Base-by-base conservation (phyloP, 2,329 filamentous ascomycete species). In the Aspergillus piperis region DNA sequence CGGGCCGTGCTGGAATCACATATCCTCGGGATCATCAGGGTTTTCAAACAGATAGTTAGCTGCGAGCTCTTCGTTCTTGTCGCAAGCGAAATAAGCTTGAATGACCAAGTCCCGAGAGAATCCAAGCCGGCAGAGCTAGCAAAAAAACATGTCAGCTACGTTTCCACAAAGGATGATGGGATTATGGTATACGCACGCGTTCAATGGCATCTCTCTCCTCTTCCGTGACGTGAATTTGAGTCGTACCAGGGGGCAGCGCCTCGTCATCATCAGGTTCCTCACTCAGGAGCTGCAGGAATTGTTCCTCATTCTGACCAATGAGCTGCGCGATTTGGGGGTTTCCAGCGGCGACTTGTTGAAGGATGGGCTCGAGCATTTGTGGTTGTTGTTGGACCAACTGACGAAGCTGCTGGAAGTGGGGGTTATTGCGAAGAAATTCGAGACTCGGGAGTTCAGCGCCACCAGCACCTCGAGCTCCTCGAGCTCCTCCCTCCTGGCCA, bases 1-100 rank as follows among this genome's bases (percentile, higher is more conserved):
- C 19, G 21, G n/a, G 47, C 30, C n/a, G 49, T 21, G 27, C 25
- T 54, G 25, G 50, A 49, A 51, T 64, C 66, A 75, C 64, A 67
- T 64, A 30, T 79, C 75, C 53, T 80, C 75, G 38, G 91, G 89
- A 51, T 97, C 93, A 63, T 96, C 92, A 8, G 93, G 93, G 80
- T 98, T 92, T 71, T 99, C 95, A 74, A 99, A 99, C 62, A 99
- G 83, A 78, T 97, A 98, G 80, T 99, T 99, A 65, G 95, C 95
- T 0, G 95, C 95, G 54, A 99, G 84, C 79, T 99, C 95, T 80
- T 99, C 95, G 77, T 99, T 98, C 86, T 98, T 99, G 79, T 99
- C 95, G 78, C 95, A 99, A 36, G 95, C 95, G 75, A 99, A 99
- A 81, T 98, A 99, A 25, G 95, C 95, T 80, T 99, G 94, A 68